A percentile compares a stretch with the other conserved stretches of the same genome.
These are phyloP conservation scores for Aurifilum marmelostoma DNA, from an alignment of 2,329 filamentous ascomycete species.

Conservation along the genomic window DNA sequence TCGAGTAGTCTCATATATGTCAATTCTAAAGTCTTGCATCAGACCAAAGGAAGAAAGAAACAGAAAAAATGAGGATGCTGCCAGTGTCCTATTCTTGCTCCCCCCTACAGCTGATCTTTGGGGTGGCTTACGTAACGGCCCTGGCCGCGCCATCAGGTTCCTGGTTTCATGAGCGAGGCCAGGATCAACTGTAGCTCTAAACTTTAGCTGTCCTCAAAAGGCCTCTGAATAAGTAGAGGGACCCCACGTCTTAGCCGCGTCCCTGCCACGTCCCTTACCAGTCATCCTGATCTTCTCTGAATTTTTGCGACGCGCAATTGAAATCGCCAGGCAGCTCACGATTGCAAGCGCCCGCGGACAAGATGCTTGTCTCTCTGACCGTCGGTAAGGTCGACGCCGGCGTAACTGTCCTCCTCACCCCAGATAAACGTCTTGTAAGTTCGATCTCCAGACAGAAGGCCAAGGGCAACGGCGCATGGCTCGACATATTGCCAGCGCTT, in stretches of 20 bases:
- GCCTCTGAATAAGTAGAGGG: not conserved
- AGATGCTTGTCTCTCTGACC: constrained; percentile 94
- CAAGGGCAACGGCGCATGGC: not conserved
- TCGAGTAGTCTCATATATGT: too few relatives aligned
- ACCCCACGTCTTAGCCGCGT: not conserved
- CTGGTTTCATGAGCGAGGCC: constrained; percentile 23
- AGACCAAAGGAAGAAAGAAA: too few relatives aligned
- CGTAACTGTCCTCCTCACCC: constrained; percentile 93
- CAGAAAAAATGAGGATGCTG: too few relatives aligned
- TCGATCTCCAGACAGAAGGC: not conserved
- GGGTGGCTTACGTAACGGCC: constrained; percentile 25
- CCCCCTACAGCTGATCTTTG: not conserved
- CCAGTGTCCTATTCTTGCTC: too few relatives aligned
- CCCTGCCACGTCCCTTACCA: not conserved
- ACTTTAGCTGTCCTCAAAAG: not conserved
- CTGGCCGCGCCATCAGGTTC: constrained; percentile 11
- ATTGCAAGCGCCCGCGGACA: constrained; percentile 33
- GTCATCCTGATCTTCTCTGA: too few relatives aligned
- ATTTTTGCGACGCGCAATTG: not conserved
- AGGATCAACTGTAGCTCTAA: constrained; percentile 1
- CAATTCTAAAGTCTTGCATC: too few relatives aligned
- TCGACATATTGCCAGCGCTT: not conserved
- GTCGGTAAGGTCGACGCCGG: constrained; percentile 99
- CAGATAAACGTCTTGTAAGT: constrained; percentile 92
- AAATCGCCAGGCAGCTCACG: not conserved